Conservation (phyloP, 176 grass and related monocot genomes). For the Pontederia paniculata region DNA sequence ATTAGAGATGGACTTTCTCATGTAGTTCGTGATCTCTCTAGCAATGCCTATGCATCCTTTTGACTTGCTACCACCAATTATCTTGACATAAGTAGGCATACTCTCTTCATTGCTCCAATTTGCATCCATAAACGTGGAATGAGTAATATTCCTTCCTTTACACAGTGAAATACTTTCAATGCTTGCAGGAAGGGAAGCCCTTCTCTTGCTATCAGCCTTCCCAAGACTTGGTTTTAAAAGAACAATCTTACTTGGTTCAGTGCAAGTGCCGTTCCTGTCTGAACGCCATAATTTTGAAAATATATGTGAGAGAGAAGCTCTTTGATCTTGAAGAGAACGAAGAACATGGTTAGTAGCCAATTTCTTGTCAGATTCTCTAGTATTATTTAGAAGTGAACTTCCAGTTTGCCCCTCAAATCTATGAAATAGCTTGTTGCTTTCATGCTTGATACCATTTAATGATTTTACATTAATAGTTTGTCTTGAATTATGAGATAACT, state of each 20-base stretch:
- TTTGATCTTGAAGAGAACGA: slow-evolving; percentile 24
- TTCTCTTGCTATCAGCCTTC: neutral
- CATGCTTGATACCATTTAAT: slow-evolving; percentile 2
- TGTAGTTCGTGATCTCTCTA: neutral
- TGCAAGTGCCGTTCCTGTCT: neutral
- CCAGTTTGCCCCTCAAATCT: neutral
- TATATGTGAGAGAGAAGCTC: slow-evolving; percentile 10
- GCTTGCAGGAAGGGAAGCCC: neutral
- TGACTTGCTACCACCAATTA: neutral
- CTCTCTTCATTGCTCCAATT: neutral
- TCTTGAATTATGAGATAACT: slow-evolving; percentile 9
- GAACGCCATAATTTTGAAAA: neutral
- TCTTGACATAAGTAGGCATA: neutral
- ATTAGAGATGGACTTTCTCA: neutral
- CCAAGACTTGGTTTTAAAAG: neutral
- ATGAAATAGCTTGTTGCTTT: neutral
- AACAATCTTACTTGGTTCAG: neutral
- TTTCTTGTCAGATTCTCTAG: slow-evolving; percentile 12
- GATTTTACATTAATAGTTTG: slow-evolving; percentile 4
- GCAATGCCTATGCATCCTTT: neutral
- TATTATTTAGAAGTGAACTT: neutral
- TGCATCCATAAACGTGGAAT: neutral
- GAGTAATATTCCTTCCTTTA: neutral
- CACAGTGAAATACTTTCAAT: neutral
- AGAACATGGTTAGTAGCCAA: slow-evolving; percentile 25